phyloP scores from a whole-genome alignment of 140 eudicot genomes.

The Flaveria floridana region DNA sequence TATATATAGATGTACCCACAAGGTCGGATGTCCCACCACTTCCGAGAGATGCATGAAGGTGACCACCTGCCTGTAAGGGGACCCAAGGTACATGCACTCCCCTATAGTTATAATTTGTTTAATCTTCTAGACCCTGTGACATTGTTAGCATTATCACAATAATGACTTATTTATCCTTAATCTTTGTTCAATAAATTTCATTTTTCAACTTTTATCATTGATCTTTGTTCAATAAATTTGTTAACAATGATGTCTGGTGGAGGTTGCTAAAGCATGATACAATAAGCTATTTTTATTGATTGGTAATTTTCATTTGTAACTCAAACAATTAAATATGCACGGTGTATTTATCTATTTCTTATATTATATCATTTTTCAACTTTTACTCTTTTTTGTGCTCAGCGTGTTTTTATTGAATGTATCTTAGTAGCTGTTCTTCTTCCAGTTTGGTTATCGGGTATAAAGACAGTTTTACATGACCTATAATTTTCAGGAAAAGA shows the following conservation, averaged over 20 bases:
- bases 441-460: too few relatives aligned
- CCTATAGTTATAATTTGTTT: conserved; percentile 10
- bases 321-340: not conserved
- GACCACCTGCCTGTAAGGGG: conserved; percentile 86
- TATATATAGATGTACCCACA: conserved; percentile 80
- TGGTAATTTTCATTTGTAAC: not conserved
- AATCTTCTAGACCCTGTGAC: conserved; percentile 7
- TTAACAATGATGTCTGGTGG: not conserved
- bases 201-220: not conserved
- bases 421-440: too few relatives aligned
- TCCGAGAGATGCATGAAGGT: conserved; percentile 86
- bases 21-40: conserved; percentile 98
- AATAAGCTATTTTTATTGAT: not conserved
- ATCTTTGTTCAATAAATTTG: not conserved
- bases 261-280: conserved; percentile 4
- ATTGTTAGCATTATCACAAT: not conserved
- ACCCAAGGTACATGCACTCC: conserved; percentile 64
- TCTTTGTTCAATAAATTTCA: not conserved
- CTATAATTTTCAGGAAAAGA: too few relatives aligned
- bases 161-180: not conserved
- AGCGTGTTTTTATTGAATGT: too few relatives aligned
- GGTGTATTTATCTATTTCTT: not conserved
- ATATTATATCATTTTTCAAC: too few relatives aligned
- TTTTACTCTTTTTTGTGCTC: too few relatives aligned
- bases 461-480: too few relatives aligned